Conservation (phyloP, 441 rosid genomes). For the Gossypium gossypioides region DNA sequence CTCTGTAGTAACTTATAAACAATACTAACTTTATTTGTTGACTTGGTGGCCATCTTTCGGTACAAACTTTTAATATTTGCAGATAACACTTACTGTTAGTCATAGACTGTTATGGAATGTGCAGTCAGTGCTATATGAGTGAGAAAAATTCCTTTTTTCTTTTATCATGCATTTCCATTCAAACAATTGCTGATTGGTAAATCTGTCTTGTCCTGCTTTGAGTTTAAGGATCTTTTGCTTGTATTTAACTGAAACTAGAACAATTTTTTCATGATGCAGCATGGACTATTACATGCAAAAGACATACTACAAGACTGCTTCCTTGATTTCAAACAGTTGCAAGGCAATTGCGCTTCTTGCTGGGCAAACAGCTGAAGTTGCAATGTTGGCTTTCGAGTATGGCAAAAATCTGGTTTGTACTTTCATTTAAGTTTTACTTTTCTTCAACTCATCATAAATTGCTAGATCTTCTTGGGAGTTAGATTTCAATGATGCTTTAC, state of each 20-base stretch:
- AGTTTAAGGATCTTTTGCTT: neutral
- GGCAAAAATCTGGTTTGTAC: conserved; percentile 91
- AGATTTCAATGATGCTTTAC: neutral
- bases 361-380: conserved; percentile 80
- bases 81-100: neutral
- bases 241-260: conserved; percentile 1
- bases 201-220: neutral
- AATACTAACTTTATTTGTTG: neutral
- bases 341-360: conserved; percentile 85
- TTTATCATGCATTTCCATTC: neutral
- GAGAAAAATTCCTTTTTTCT: neutral
- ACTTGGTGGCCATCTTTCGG: neutral
- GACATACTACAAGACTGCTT: conserved; percentile 89
- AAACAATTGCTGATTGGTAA: neutral
- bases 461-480: neutral
- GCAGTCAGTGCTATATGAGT: neutral
- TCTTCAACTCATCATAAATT: neutral
- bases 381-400: conserved; percentile 73
- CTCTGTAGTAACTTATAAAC: neutral
- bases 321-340: conserved; percentile 85
- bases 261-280: conserved; percentile 35
- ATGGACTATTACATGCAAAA: conserved; percentile 81
- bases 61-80: neutral
- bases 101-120: neutral
- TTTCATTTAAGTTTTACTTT: neutral